Conservation (phyloP, 169 alveolate species). For the Pseudocohnilembus persalinus region DNA sequence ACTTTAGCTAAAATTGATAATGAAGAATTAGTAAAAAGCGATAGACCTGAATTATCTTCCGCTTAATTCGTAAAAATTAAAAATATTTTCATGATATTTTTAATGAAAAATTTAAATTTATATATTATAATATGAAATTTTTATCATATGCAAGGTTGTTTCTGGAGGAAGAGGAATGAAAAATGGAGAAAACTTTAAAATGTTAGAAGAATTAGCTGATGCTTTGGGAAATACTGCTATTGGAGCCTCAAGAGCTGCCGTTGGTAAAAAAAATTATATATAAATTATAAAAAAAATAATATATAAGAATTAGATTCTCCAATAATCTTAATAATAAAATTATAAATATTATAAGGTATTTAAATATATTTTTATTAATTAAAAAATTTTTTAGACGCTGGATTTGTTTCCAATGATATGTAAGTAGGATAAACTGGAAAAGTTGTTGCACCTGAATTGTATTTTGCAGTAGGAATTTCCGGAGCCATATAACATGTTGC, state of each 20-base stretch:
- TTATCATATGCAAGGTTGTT: slow-evolving; percentile 41
- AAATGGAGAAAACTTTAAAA: slow-evolving; percentile 62
- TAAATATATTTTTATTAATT: not conserved
- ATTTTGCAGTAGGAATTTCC: slow-evolving; percentile 88
- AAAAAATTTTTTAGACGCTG: slow-evolving; percentile 40
- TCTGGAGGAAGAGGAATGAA: slow-evolving; percentile 86
- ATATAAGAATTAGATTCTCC: too few relatives aligned
- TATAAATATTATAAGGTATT: not conserved
- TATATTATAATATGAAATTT: not conserved
- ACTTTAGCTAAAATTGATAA: slow-evolving; percentile 39
- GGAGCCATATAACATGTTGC: slow-evolving; percentile 92
- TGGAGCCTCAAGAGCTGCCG: slow-evolving; percentile 60
- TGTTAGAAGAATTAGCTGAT: slow-evolving; percentile 72
- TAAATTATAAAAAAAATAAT: too few relatives aligned
- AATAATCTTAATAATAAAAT: too few relatives aligned
- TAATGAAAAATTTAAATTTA: too few relatives aligned
- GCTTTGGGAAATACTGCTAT: slow-evolving; percentile 63
- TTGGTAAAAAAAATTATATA: slow-evolving; percentile 1
- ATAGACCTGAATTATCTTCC: slow-evolving; percentile 72
- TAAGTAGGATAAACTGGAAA: slow-evolving; percentile 92
- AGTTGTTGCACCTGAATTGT: slow-evolving; percentile 90
- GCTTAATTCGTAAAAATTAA: slow-evolving; percentile 58
- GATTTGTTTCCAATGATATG: slow-evolving; percentile 63
- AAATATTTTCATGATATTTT: too few relatives aligned
- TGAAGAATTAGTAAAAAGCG: slow-evolving; percentile 56